Evolutionary conservation across 371 early-diverging fungal species (phyloP), one percentile per base, ranked within the genome.

Genomic region (Actinomortierella wolfii): DNA sequence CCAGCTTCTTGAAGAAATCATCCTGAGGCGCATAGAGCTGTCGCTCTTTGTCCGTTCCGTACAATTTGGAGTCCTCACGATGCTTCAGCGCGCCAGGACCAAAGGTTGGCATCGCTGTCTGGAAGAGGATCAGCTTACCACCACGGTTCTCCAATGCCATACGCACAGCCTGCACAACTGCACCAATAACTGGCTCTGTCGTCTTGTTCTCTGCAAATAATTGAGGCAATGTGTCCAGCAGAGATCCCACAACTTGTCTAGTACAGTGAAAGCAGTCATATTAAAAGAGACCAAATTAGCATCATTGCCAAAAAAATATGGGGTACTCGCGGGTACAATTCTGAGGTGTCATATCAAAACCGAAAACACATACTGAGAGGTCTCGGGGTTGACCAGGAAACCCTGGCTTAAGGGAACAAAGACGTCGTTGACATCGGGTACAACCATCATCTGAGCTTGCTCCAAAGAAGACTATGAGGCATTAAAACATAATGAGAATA

Each of bases 381-480:
- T 88, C 6, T 64, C 68, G 3, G 96, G 94, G 63, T 94, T 91
- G 3, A 96, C 97, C 40, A 95, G 80, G 77, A 91, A 83, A 51
- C 94, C 98, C 9, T 89, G 89, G 55, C 87, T 83, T 11, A 97
- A 74, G 1, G 99, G 99, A 15, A 96, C 90, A 85, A 98, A 98
- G 23, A 94, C 79, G 64, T 98, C 97, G 40, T 88, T 70, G 21
- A 95, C 76, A 76, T 98, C 99, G 0, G 95, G 83, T 1, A 98
- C 94, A n/a, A 97, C 92, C 83, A 97, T 81, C 95, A 98, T 94
- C 68, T 93, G 93, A 5, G 95, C 89, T 66, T 95, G 92, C 28
- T 92, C 95, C 52, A 92, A 63, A 6, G 59, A 64, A 18, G 91
- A 46, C 89, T 91, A 75, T 3, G 43, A 11, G 39, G 21, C 54